phyloP scores from a whole-genome alignment of 2,329 filamentous ascomycete species.

The Pestalotiopsis sp. region DNA sequence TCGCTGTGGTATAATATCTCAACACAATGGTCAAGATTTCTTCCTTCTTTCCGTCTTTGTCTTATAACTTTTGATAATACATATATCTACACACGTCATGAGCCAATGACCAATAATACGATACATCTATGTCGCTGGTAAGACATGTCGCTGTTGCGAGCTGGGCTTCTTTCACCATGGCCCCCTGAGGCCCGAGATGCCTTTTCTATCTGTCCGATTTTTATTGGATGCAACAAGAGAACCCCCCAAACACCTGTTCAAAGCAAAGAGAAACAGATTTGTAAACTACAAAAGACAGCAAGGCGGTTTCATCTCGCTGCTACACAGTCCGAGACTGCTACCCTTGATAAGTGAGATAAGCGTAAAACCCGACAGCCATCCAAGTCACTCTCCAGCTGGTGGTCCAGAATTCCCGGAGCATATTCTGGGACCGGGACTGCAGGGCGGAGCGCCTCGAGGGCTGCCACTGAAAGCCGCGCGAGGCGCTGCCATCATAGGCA shows the following conservation, averaged over 20 bases:
- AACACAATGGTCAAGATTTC: too few relatives aligned
- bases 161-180: too few relatives aligned
- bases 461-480: slow-evolving; percentile 22
- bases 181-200: too few relatives aligned
- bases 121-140: too few relatives aligned
- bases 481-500: slow-evolving; percentile 43
- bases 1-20: too few relatives aligned
- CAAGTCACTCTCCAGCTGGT: slow-evolving; percentile 63
- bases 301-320: not conserved
- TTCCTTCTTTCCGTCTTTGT: too few relatives aligned
- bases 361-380: slow-evolving; percentile 65
- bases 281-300: not conserved
- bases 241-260: not conserved
- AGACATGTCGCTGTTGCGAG: too few relatives aligned
- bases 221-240: not conserved
- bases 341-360: slow-evolving; percentile 65
- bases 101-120: too few relatives aligned
- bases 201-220: too few relatives aligned
- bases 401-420: slow-evolving; percentile 60
- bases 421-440: slow-evolving; percentile 37
- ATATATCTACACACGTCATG: too few relatives aligned
- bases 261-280: not conserved
- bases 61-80: too few relatives aligned
- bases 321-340: slow-evolving; percentile 30
- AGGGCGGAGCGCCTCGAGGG: slow-evolving; percentile 22